These are phyloP conservation scores for Clonostachys solani DNA, from an alignment of 2,329 filamentous ascomycete species.

Conservation along the genomic window DNA sequence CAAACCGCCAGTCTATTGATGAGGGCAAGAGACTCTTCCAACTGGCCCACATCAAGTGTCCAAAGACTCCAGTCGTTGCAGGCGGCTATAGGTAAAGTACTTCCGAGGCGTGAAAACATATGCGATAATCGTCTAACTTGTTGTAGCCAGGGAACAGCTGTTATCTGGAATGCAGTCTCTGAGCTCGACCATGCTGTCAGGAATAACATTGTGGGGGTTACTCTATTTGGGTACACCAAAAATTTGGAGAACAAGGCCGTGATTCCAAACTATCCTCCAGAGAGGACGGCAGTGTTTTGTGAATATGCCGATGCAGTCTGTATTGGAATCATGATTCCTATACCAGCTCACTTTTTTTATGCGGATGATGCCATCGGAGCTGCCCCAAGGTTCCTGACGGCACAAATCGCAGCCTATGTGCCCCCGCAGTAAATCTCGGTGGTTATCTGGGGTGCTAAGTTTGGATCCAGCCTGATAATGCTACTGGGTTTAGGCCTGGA, in stretches of 20 bases:
- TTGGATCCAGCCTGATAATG: too few relatives aligned
- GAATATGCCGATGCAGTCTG: conserved; percentile 27
- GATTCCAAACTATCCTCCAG: conserved; percentile 28
- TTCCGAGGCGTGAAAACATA: background rate
- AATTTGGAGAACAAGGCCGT: conserved; percentile 31
- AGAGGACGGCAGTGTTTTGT: conserved; percentile 30
- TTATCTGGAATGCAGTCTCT: conserved; percentile 30
- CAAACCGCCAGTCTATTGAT: conserved; percentile 26
- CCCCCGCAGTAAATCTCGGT: too few relatives aligned
- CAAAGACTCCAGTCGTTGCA: conserved; percentile 32
- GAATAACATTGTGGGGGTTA: conserved; percentile 26
- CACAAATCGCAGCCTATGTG: conserved; percentile 5
- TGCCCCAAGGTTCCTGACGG: conserved; percentile 15
- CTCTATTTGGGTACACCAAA: conserved; percentile 36
- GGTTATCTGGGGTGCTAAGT: too few relatives aligned
- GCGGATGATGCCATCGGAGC: conserved; percentile 5
- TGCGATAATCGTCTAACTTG: background rate
- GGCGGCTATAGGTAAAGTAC: conserved; percentile 23
- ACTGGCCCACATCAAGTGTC: conserved; percentile 35
- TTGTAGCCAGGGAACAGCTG: conserved; percentile 33
- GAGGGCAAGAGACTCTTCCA: conserved; percentile 33
- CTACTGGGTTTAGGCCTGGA: too few relatives aligned
- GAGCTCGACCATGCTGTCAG: conserved; percentile 19
- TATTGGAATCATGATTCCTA: conserved; percentile 25
- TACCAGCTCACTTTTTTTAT: conserved; percentile 25